A percentile compares a stretch with the other conserved stretches of the same genome.
Evolutionary conservation across 1,284 basidiomycete genomes (phyloP).

Genomic region (Cutaneotrichosporon sp.): DNA sequence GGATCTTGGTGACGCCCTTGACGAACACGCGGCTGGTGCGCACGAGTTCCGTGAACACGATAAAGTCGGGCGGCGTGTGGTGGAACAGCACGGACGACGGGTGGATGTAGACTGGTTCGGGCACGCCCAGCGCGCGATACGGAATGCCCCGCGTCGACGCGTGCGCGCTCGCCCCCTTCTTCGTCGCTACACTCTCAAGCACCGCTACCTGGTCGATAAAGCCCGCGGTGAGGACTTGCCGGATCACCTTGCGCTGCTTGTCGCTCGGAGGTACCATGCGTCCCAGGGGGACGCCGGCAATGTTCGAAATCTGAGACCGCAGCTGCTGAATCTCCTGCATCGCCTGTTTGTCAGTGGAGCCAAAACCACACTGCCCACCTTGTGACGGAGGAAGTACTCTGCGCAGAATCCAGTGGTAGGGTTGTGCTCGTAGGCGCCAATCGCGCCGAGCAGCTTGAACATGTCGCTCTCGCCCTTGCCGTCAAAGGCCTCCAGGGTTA

Average conservation of each 20-base stretch:
- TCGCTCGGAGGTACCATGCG: slow-evolving; percentile 47
- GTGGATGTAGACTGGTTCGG: slow-evolving; percentile 88
- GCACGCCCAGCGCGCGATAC: slow-evolving; percentile 75
- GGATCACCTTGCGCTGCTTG: slow-evolving; percentile 80
- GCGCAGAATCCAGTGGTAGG: slow-evolving; percentile 74
- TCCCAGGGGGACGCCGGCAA: slow-evolving; percentile 65
- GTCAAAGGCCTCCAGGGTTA: slow-evolving; percentile 5
- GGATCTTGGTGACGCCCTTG: slow-evolving; percentile 81
- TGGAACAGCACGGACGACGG: slow-evolving; percentile 75
- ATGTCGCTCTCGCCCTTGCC: slow-evolving; percentile 83
- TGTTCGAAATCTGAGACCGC: slow-evolving; percentile 79
- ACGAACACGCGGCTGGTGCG: slow-evolving; percentile 70
- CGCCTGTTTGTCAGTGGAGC: slow-evolving; percentile 55
- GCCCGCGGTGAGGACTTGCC: slow-evolving; percentile 80
- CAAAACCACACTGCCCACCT: slow-evolving; percentile 54
- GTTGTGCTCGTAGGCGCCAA: slow-evolving; percentile 93
- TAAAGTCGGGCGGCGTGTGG: slow-evolving; percentile 71
- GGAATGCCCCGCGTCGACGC: slow-evolving; percentile 72
- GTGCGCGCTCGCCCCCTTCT: slow-evolving; percentile 55
- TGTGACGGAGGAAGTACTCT: slow-evolving; percentile 84
- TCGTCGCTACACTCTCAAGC: slow-evolving; percentile 73
- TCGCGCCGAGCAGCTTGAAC: slow-evolving; percentile 80
- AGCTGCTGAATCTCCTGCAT: slow-evolving; percentile 99
- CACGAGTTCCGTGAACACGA: slow-evolving; percentile 78
- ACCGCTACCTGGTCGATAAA: slow-evolving; percentile 96